Evolutionary conservation across 805 yeast species (phyloP), one percentile per base, ranked within the genome.

Genomic region (Debaryomyces tyrocola): DNA sequence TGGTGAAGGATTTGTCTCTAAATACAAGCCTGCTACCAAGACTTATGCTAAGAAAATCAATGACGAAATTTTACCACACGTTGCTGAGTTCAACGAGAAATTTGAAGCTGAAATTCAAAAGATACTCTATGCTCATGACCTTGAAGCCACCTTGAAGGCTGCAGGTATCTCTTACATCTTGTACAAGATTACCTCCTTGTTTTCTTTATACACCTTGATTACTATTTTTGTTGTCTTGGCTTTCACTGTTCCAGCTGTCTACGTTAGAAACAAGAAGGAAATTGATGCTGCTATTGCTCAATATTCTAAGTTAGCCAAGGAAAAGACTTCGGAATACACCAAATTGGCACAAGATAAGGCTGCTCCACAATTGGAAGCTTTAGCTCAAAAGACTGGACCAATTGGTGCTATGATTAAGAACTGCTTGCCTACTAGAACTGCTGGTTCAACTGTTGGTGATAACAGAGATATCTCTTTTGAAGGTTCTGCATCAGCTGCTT

Each of bases 1-100:
- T 41, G 96, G 96, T 54, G 74, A 77, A 60, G 97, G 97, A 15
- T 76, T 91, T 52, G 84, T 92, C 50, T 79, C 90, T 50, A 80
- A 83, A 58, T 83, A 86, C 75, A 84, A 79, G 64, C 89, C 94
- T 45, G 71, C 79, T n/a, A 61, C 67, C 40, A 58, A 61, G 47
- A 56, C 74, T 5, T 60, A 56, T 47, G 69, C 77, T 59, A 56
- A 62, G 56, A 51, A 56, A 39, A 49, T 73, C 59, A 66, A 72
- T 52, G 61, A 71, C 18, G 50, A 66, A 43, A 57, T 62, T 44
- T 70, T 73, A 59, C 82, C 77, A 46, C 62, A 60, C 43, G 52
- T 78, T 44, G 73, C 77, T 46, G 64, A 69, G 48, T 66, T 73
- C 47, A 67, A 63, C 75, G 81, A 80, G 52, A 66, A 67, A 31